Percentiles rank a stretch among this genome's conserved stretches.
Evolutionary conservation across 176 grass and related monocot species (phyloP).

Genomic region (Dendrocalamus sinicus): DNA sequence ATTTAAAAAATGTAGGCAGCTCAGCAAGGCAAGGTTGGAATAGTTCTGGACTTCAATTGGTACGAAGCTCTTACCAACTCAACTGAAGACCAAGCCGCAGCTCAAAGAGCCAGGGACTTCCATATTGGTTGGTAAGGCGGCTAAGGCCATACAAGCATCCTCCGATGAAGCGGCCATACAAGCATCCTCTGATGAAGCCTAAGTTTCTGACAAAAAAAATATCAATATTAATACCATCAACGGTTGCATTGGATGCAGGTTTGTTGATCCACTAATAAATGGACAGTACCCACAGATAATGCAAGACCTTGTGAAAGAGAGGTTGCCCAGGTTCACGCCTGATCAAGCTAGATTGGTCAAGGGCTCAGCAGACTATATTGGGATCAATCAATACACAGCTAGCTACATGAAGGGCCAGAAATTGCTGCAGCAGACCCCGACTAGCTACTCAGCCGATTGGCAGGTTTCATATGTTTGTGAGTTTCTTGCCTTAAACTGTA

Average conservation of each 20-base stretch:
- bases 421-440: constrained; percentile 45
- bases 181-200: constrained; percentile 12
- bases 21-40: constrained; percentile 70
- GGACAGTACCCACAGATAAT: constrained; percentile 78
- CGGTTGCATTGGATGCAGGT: constrained; percentile 49
- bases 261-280: constrained; percentile 75
- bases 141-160: constrained; percentile 3
- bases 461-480: constrained; percentile 57
- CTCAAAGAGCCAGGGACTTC: constrained; percentile 91
- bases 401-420: constrained; percentile 68
- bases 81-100: constrained; percentile 68
- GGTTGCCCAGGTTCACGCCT: constrained; percentile 66
- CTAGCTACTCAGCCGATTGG: constrained; percentile 81
- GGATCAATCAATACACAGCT: constrained; percentile 88
- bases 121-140: constrained; percentile 79
- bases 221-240: not conserved
- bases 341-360: constrained; percentile 77
- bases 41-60: constrained; percentile 75
- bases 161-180: constrained; percentile 5
- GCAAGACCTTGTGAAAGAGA: constrained; percentile 70
- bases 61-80: constrained; percentile 74
- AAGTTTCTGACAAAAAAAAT: not conserved
- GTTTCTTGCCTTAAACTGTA: constrained; percentile 30
- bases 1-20: constrained; percentile 40
- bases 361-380: constrained; percentile 84